These are phyloP conservation scores for Aegilops tauschii DNA, from an alignment of 176 grass and related monocot species.

Conservation along the genomic window DNA sequence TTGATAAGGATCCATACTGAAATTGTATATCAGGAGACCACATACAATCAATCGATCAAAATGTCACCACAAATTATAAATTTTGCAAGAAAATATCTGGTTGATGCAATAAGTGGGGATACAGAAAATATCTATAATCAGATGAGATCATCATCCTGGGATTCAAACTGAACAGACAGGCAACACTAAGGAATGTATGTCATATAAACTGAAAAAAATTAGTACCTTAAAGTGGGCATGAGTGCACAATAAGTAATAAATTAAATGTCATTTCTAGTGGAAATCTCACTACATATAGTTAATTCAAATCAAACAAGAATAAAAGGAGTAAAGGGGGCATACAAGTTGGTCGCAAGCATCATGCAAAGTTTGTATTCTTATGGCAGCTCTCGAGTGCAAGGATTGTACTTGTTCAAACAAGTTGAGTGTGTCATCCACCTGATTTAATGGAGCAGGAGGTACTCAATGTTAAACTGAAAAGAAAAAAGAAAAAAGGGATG, in stretches of 20 bases:
- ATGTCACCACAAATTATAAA: neutral
- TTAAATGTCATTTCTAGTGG: neutral
- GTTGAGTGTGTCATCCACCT: slow-evolving; percentile 91
- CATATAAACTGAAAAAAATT: neutral
- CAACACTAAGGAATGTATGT: neutral
- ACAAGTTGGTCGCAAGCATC: slow-evolving; percentile 94
- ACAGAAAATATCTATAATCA: neutral
- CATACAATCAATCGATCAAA: neutral
- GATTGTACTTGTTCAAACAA: slow-evolving; percentile 89
- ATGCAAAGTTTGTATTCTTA: slow-evolving; percentile 82
- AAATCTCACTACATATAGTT: neutral
- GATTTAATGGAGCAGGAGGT: neutral
- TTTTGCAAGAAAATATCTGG: neutral
- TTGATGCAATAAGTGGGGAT: neutral
- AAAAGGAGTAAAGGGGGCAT: slow-evolving; percentile 2
- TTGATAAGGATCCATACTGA: too few relatives aligned
- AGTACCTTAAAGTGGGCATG: slow-evolving; percentile 2
- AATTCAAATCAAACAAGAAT: neutral
- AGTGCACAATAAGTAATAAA: neutral
- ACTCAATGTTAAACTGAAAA: neutral
- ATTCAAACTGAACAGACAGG: neutral
- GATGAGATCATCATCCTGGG: neutral
- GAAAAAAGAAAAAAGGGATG: too few relatives aligned
- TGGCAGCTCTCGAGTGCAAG: slow-evolving; percentile 76
- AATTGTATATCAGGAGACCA: too few relatives aligned